These are phyloP conservation scores for Ricinus communis DNA, from an alignment of 345 rosid species.

Conservation along the genomic window DNA sequence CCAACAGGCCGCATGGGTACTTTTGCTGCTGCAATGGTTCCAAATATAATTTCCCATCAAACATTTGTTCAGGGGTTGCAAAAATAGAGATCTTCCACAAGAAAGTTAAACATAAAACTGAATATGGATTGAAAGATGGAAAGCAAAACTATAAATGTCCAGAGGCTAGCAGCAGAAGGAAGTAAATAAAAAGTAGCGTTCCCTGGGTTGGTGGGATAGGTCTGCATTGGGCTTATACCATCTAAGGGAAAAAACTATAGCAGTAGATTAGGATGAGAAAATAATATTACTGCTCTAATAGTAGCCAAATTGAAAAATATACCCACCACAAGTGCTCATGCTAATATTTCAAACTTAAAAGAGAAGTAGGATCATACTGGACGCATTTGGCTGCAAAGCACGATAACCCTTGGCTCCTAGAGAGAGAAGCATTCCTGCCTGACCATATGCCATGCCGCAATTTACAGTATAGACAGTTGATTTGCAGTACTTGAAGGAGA, in stretches of 20 bases:
- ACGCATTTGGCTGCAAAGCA: conserved; percentile 67
- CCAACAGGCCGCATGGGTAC: not conserved
- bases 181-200: not conserved
- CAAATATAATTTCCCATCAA: not conserved
- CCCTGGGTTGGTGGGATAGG: not conserved
- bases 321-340: conserved; percentile 11
- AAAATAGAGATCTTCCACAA: too few relatives aligned
- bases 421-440: conserved; percentile 91
- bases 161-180: not conserved
- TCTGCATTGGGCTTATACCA: not conserved
- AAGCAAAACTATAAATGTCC: not conserved
- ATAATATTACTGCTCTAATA: not conserved
- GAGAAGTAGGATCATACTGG: conserved; percentile 48
- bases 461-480: conserved; percentile 73
- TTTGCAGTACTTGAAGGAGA: conserved; percentile 55
- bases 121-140: not conserved
- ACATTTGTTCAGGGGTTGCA: not conserved
- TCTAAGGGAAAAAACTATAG: not conserved
- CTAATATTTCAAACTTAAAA: conserved; percentile 8
- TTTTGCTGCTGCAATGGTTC: not conserved
- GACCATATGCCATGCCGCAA: conserved; percentile 87
- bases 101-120: not conserved
- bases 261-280: not conserved
- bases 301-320: not conserved
- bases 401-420: conserved; percentile 80